These are phyloP conservation scores for Aspergillus saccharolyticus DNA, from an alignment of 495 filamentous ascomycete species.

Conservation along the genomic window DNA sequence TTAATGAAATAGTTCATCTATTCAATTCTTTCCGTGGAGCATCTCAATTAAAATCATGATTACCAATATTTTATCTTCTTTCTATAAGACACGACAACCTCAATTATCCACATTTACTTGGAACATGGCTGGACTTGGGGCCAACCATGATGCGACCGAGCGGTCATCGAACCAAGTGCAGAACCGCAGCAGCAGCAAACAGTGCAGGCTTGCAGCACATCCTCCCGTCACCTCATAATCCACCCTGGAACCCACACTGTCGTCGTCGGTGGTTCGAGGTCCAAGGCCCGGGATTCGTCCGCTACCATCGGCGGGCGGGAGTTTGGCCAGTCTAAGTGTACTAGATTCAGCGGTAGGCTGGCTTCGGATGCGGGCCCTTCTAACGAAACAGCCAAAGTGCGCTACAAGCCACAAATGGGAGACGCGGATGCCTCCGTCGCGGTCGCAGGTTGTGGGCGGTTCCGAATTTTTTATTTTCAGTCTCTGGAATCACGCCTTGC, in stretches of 20 bases:
- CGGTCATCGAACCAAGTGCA: slow-evolving; percentile 11
- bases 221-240: slow-evolving; percentile 16
- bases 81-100: slow-evolving; percentile 25
- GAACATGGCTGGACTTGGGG: not conserved
- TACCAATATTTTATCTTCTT: not conserved
- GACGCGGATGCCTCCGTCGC: not conserved
- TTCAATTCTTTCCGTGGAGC: too few species aligned
- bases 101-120: slow-evolving; percentile 6
- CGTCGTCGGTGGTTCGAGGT: slow-evolving; percentile 8
- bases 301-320: slow-evolving; percentile 9
- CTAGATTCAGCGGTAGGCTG: not conserved
- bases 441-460: slow-evolving; percentile 1
- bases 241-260: slow-evolving; percentile 14
- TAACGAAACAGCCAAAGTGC: not conserved
- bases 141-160: slow-evolving; percentile 19
- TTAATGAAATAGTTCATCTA: too few species aligned
- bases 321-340: not conserved
- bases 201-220: slow-evolving; percentile 11
- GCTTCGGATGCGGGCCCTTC: not conserved
- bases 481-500: not conserved
- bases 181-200: too few species aligned
- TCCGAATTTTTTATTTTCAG: not conserved
- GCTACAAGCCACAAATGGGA: not conserved
- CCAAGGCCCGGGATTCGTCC: slow-evolving; percentile 5
- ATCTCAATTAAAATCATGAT: too few species aligned